phyloP scores from a whole-genome alignment of 2,329 filamentous ascomycete genomes.

The Hypoxylon sp. region DNA sequence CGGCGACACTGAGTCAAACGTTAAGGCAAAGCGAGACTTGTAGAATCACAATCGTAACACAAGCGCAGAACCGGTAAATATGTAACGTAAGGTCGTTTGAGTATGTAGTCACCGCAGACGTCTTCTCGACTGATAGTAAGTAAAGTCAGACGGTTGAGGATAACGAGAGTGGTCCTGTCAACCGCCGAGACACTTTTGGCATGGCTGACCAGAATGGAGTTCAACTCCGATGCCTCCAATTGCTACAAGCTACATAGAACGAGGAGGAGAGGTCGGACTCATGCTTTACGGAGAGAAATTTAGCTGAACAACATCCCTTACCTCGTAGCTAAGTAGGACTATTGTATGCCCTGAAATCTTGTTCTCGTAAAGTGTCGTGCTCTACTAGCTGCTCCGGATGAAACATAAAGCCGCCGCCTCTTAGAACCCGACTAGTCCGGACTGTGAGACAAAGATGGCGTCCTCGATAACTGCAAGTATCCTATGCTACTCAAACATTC shows the following conservation, averaged over 20 bases:
- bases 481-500: not conserved
- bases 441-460: not conserved
- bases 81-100: not conserved
- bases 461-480: not conserved
- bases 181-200: not conserved
- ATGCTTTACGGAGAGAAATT: not conserved
- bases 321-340: not conserved
- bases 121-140: not conserved
- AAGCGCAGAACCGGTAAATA: not conserved
- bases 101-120: not conserved
- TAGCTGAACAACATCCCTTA: not conserved
- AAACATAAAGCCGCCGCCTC: not conserved
- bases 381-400: not conserved
- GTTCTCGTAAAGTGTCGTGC: not conserved
- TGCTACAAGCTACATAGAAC: not conserved
- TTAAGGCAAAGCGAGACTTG: conserved; percentile 4
- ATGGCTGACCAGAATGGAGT: not conserved
- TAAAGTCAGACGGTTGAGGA: not conserved
- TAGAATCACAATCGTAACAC: conserved; percentile 12
- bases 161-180: not conserved
- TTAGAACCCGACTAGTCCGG: not conserved
- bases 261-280: not conserved
- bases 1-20: not conserved
- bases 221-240: not conserved
- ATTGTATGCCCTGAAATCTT: not conserved